phyloP scores from a whole-genome alignment of 345 rosid genomes.

The Populus simonii region DNA sequence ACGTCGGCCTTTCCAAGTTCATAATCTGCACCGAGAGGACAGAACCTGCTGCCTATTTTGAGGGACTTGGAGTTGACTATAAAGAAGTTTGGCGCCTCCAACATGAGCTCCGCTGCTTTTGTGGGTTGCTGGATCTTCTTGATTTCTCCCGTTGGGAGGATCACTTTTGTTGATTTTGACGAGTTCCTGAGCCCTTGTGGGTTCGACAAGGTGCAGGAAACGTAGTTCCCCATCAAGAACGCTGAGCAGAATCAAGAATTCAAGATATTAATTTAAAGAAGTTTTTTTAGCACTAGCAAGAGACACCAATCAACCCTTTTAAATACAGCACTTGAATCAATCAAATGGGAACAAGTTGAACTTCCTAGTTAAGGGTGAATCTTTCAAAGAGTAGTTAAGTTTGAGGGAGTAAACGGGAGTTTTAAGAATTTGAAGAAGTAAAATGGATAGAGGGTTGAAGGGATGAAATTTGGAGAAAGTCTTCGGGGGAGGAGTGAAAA shows the following conservation, averaged over 20 bases:
- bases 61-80: constrained; percentile 7
- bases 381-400: not conserved
- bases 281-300: no score
- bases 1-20: constrained; percentile 9
- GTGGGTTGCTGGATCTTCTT: constrained; percentile 4
- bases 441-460: not conserved
- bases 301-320: not conserved
- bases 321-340: no score
- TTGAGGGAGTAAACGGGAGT: not conserved
- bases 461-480: not conserved
- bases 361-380: not conserved
- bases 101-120: constrained; percentile 22
- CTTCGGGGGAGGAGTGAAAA: not conserved
- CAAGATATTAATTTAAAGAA: not conserved
- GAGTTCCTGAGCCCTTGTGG: not conserved
- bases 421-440: not conserved
- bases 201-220: constrained; percentile 5
- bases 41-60: constrained; percentile 14
- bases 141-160: constrained; percentile 22
- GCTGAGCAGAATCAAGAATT: not conserved
- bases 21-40: constrained; percentile 16
- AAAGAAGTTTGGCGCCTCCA: constrained; percentile 23
- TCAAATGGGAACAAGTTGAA: no score
- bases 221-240: constrained; percentile 19
- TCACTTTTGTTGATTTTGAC: constrained; percentile 1